A percentile compares a stretch with the other conserved stretches of the same genome.
Conservation (phyloP, 148 eudicot genomes). For the Chenopodium formosanum region DNA sequence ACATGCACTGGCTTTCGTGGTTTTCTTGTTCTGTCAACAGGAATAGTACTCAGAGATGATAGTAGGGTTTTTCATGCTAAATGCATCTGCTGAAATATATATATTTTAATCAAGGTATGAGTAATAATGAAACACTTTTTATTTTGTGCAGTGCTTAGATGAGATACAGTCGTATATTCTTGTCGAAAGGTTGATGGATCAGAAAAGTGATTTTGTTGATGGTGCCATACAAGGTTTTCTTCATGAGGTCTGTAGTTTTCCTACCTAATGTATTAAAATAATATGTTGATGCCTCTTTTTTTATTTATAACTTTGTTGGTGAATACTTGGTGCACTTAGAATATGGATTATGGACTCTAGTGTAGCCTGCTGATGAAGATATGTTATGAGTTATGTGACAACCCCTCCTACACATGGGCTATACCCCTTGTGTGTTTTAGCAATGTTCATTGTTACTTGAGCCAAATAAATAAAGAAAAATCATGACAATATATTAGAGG, state of each 20-base stretch:
- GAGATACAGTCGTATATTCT: slow-evolving; percentile 93
- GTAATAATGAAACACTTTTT: not conserved
- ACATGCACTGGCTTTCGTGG: not conserved
- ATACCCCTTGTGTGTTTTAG: not conserved
- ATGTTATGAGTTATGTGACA: not conserved
- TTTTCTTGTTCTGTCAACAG: not conserved
- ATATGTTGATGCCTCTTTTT: not conserved
- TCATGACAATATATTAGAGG: not conserved
- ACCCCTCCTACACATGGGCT: not conserved
- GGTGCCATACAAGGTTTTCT: slow-evolving; percentile 40
- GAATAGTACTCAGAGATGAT: not conserved
- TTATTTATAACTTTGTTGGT: not conserved
- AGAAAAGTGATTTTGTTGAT: slow-evolving; percentile 35
- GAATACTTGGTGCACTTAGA: not conserved
- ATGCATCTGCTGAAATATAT: not conserved
- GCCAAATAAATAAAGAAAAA: not conserved
- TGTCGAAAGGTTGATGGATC: slow-evolving; percentile 54
- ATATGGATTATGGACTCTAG: not conserved
- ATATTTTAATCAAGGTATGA: not conserved
- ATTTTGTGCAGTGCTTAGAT: slow-evolving; percentile 63
- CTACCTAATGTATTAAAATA: not conserved
- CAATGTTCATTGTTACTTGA: not conserved
- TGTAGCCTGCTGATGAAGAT: not conserved
- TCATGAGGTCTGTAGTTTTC: slow-evolving; percentile 58
- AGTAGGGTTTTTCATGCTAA: not conserved